Percentiles rank a stretch among this genome's conserved stretches.
Conservation (phyloP, 2,329 filamentous ascomycete species). For the Fusarium devonianum region DNA sequence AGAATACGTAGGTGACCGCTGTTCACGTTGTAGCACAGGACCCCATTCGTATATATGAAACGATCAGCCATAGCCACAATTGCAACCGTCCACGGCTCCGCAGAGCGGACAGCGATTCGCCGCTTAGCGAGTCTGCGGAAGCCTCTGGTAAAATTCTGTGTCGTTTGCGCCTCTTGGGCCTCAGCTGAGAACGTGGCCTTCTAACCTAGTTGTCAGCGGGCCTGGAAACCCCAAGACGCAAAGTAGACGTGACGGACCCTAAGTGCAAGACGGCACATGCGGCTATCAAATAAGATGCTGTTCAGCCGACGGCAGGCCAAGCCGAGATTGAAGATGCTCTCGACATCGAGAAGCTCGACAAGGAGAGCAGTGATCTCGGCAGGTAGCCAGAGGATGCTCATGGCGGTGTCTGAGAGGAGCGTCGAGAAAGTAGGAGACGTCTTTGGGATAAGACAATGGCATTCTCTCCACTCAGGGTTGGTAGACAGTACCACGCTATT, state of each 20-base stretch:
- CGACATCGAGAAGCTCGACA: constrained; percentile 59
- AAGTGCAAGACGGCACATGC: constrained; percentile 64
- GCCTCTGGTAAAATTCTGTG: constrained; percentile 31
- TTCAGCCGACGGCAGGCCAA: constrained; percentile 60
- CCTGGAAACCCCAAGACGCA: constrained; percentile 1
- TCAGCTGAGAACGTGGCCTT: constrained; percentile 36
- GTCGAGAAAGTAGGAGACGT: background rate
- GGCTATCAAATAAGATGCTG: constrained; percentile 59
- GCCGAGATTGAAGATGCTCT: constrained; percentile 65
- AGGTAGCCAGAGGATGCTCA: constrained; percentile 55
- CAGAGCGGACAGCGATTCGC: constrained; percentile 65
- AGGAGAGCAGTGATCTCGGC: constrained; percentile 71
- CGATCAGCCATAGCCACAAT: constrained; percentile 66
- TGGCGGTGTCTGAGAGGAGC: constrained; percentile 44
- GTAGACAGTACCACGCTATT: constrained; percentile 10
- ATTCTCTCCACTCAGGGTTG: constrained; percentile 24
- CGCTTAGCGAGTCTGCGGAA: constrained; percentile 68
- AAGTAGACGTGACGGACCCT: constrained; percentile 55
- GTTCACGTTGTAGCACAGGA: constrained; percentile 68
- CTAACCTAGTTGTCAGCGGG: constrained; percentile 32
- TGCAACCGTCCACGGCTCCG: constrained; percentile 67
- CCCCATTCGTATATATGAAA: constrained; percentile 69
- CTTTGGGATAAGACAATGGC: background rate
- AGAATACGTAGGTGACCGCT: constrained; percentile 61
- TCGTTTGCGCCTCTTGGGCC: constrained; percentile 28